Evolutionary conservation across 306 rosid genomes (phyloP), one percentile per base, ranked within the genome.

Genomic region (Hylodesmum podocarpum): DNA sequence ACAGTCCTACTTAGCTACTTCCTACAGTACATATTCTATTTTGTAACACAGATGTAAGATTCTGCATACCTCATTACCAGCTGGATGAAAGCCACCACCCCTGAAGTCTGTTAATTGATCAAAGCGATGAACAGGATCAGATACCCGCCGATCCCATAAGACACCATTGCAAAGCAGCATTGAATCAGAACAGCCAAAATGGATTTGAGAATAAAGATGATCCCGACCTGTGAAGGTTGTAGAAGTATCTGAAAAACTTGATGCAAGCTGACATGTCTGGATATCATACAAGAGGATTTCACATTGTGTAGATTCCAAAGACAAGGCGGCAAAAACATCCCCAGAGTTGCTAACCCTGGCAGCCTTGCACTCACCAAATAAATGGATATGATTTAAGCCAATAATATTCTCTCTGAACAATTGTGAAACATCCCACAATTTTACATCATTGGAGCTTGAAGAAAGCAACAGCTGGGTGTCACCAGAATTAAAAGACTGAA

Each of bases 51-150:
- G 39, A 25, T 13, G 47, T 27, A 37, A 34, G 53, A 78, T 50
- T 73, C 69, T 22, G 63, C 78, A 51, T 75, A 92, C 97, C 97
- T 90, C 96, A 31, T 92, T 92, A 57, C 97, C 93, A 66, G 91
- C 87, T 68, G 96, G 97, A 86, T 92, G 96, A 84, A 92, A 90
- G 66, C 96, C 97, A 7, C 97, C 97, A 39, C 96, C 97, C 18
- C 93, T 92, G 66, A 87, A 88, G 66, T 92, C 97, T 0, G 97
- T 87, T 61, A 92, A 88, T 80, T 87, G 90, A 74, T 92, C 97
- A 72, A 92, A 92, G 19, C 90, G 89, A 83, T 85, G 88, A 84
- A 90, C 83, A 21, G 89, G 97, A 28, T 57, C 78, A 59, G 93
- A 44, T 55, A 70, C 82, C 34, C 97, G 86, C 31, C 82, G 84